Conservation (phyloP, 2,329 filamentous ascomycete species). For the Corinectria fuckeliana region DNA sequence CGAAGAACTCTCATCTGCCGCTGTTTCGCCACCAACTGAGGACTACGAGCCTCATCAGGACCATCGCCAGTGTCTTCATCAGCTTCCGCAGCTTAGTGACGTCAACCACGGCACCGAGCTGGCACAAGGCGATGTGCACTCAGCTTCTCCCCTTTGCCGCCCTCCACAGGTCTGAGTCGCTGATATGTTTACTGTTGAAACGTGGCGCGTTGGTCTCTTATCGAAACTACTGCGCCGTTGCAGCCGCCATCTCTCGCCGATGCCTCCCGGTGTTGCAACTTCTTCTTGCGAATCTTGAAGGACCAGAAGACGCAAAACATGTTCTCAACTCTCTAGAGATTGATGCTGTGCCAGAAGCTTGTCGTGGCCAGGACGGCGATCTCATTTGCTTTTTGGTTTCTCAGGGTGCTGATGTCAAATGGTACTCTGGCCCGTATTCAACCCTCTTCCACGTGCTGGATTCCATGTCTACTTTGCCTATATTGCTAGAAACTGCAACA, state of each 20-base stretch:
- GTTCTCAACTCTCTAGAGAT: background rate
- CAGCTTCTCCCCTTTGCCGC: background rate
- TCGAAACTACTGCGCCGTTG: background rate
- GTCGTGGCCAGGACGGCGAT: background rate
- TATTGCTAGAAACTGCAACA: background rate
- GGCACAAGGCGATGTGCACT: background rate
- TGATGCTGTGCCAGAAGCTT: background rate
- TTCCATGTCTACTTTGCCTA: background rate
- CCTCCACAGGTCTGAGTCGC: background rate
- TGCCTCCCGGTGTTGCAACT: background rate
- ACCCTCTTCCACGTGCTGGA: background rate
- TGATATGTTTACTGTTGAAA: background rate
- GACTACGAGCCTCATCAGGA: background rate
- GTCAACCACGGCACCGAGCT: background rate
- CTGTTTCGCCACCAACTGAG: background rate
- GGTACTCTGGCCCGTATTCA: background rate
- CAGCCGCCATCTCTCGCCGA: background rate
- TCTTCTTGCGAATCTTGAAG: background rate
- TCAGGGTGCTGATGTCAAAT: background rate
- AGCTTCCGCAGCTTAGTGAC: background rate
- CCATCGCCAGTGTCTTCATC: background rate
- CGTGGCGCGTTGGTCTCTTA: background rate
- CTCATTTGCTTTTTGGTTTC: background rate
- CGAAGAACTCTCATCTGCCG: background rate
- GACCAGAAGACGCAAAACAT: background rate